Base-by-base conservation (phyloP, 1,139 yeast species). In the Entelexis sorbosivorans region DNA sequence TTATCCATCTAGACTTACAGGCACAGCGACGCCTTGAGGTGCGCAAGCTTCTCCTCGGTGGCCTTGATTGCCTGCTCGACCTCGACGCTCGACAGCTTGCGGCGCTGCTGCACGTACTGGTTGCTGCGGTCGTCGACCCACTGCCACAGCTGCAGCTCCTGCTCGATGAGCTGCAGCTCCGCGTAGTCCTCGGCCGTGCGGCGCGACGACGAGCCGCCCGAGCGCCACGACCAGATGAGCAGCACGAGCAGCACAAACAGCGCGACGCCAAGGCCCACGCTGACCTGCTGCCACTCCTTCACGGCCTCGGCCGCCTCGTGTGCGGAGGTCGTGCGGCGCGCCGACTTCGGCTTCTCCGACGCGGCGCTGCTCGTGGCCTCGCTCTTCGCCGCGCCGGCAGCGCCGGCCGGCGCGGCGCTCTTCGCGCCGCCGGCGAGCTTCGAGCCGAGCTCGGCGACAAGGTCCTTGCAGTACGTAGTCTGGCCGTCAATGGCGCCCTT, bases 401-500 rank as follows among this genome's bases (percentile, higher is more conserved):
- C 9, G 29, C 46, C 24, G 40, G 49, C 28, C n/a, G 35, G 16
- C 16, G 14, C 19, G 11, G 29, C 20, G 16, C 24, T n/a, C 34
- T 20, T 17, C 22, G 34, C 44, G 26, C 29, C 35, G 33, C 48
- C 26, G 44, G 36, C 48, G 20, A 66, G 58, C 24, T 81, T 65
- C 16, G 75, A 68, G 5, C 70, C 71, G 40, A 89, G 60, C 49
- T 79, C 82, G n/a, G 73, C 75, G 7, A 78, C 69, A 63, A 88
- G 63, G 2, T 75, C 69, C 52, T 75, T 77, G 69, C 83, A 75
- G 17, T 84, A 76, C 19, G 79, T 81, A 60, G 78, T 78, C 65
- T 93, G 98, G 0, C 98, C 99, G 51, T 86, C 94, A 51, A 83
- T 77, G 16, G 95, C 78, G 8, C 96, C 96, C 63, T 82, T 88